Base-by-base conservation (phyloP, 2,329 filamentous ascomycete species). In the Ceratocystis variospora region DNA sequence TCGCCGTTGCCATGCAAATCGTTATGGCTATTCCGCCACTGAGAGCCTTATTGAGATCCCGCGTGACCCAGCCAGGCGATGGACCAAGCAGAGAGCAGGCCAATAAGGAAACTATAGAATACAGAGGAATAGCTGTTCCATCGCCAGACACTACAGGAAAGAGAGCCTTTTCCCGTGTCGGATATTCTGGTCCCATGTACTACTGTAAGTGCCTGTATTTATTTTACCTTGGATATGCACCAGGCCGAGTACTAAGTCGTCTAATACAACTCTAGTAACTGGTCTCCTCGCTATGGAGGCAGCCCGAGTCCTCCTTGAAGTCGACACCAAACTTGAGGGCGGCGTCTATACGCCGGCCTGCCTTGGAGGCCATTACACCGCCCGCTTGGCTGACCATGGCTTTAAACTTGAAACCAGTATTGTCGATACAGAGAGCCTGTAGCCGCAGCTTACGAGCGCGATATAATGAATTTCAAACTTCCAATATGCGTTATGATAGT, bases 321-420 rank as follows among this genome's bases (percentile, higher is more conserved):
- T 87, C 48, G 79, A 85, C 15, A 75, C 83, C 12, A 74, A 79
- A 45, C 75, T 89, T 12, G 79, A 78, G 1, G 88, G 88, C 19
- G 88, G 88, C 2, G 76, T 90, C 28, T 83, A 88, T 69, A 92
- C 89, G 1, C 85, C 88, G 0, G 86, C 88, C 0, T 87, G 83
- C 65, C 76, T 92, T 1, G 88, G 88, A 0, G 83, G 87, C 70
- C 76, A 79, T 8, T 87, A 83, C 71, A 77, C 90, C 68, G 83
- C 90, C 71, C 79, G 86, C 15, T 71, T 89, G 50, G 76, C 81
- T 45, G 77, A 79, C 44, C 80, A 77, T 48, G 87, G 87, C 1
- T 81, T 91, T 71, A 82, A 82, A 72, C 78, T 87, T 57, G 82
- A 88, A 71, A 78, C 79, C 28, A 80, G 78, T 71, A 74, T 81